Evolutionary conservation across 495 filamentous ascomycete genomes (phyloP).

Genomic region (Neurospora tetrasperma): DNA sequence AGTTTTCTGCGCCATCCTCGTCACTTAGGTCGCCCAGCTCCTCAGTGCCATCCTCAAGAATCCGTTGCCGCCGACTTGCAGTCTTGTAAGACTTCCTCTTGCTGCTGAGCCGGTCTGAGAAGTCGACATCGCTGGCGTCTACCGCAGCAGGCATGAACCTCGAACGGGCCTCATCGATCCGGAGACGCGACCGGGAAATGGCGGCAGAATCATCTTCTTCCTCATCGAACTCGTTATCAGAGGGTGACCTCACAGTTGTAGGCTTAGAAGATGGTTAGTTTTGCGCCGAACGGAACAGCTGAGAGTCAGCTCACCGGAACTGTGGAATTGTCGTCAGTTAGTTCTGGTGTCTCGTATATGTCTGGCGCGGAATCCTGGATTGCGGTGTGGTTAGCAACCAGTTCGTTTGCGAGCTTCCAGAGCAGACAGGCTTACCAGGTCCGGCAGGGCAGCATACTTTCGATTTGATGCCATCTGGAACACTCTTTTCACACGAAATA

Average conservation of each 20-base stretch:
- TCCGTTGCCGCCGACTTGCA: constrained; percentile 52
- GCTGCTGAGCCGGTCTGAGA: constrained; percentile 67
- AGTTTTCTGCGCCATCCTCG: constrained; percentile 50
- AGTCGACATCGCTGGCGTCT: constrained; percentile 65
- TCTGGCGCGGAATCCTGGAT: constrained; percentile 77
- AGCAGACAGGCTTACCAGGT: constrained; percentile 48
- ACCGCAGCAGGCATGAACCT: constrained; percentile 66
- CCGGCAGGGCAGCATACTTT: constrained; percentile 80
- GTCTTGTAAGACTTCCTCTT: constrained; percentile 76
- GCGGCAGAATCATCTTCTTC: constrained; percentile 50
- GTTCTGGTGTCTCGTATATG: constrained; percentile 88
- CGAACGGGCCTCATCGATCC: constrained; percentile 66
- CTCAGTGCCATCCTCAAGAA: constrained; percentile 47
- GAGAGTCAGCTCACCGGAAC: constrained; percentile 46
- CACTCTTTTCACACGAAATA: no score
- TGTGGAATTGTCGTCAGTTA: constrained; percentile 81
- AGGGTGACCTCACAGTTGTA: constrained; percentile 53
- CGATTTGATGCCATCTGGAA: constrained; percentile 39
- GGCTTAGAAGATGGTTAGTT: constrained; percentile 36
- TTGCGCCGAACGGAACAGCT: background rate
- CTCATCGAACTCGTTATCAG: constrained; percentile 54
- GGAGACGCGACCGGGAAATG: constrained; percentile 64
- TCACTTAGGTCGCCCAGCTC: constrained; percentile 57
- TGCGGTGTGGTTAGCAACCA: constrained; percentile 5
- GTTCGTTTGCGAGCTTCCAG: constrained; percentile 8